A percentile compares a stretch with the other conserved stretches of the same genome.
Conservation (phyloP, 129 eudicot species). For the Erigeron canadensis region DNA sequence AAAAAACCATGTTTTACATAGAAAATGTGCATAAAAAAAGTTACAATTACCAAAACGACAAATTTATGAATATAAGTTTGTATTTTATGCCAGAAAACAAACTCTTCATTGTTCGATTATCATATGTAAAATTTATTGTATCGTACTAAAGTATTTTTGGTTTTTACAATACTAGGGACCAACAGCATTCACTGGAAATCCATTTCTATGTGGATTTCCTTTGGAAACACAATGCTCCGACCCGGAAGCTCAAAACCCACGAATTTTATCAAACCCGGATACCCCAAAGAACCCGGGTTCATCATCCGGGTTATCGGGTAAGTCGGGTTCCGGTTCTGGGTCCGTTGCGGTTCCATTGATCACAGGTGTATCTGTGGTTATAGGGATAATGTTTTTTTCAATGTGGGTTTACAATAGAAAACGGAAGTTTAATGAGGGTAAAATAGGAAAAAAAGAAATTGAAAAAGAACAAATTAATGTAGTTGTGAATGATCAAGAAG, state of each 20-base stretch:
- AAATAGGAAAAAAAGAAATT: conserved; percentile 41
- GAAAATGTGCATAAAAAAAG: too few species aligned
- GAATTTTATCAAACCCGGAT: conserved; percentile 48
- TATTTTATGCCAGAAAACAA: too few species aligned
- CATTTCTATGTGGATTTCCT: conserved; percentile 83
- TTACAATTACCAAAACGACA: too few species aligned
- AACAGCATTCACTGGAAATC: conserved; percentile 87
- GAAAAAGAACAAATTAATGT: conserved; percentile 21
- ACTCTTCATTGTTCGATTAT: not conserved
- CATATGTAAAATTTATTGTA: not conserved
- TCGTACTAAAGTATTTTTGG: not conserved
- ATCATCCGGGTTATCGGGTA: conserved; percentile 31
- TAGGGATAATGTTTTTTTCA: conserved; percentile 56
- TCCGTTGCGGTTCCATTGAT: conserved; percentile 51
- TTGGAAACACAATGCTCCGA: conserved; percentile 46
- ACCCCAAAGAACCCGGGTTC: conserved; percentile 45
- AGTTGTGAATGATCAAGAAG: conserved; percentile 45
- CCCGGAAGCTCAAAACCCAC: conserved; percentile 64
- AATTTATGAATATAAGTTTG: too few species aligned
- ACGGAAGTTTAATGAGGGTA: conserved; percentile 47
- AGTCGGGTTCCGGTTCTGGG: conserved; percentile 31
- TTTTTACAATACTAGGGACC: conserved; percentile 47
- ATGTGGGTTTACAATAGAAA: conserved; percentile 56
- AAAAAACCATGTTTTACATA: too few species aligned
- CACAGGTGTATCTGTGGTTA: conserved; percentile 48